These are phyloP conservation scores for Komagataella mondaviorum DNA, from an alignment of 805 yeast genomes.

Conservation along the genomic window DNA sequence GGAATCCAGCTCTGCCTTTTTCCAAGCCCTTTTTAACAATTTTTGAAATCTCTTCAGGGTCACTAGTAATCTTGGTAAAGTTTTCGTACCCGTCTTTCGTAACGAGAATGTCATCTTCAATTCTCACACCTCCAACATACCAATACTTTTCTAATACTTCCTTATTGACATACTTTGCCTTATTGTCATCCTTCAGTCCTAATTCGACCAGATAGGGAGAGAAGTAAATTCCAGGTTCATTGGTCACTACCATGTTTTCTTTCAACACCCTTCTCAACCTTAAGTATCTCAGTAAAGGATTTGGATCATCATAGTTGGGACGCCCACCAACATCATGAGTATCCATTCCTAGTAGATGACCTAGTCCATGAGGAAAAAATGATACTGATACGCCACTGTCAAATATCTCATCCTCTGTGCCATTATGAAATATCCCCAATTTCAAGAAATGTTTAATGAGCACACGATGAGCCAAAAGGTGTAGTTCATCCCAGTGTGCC, in stretches of 20 bases:
- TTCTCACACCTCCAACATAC: slow-evolving; percentile 94
- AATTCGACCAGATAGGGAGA: slow-evolving; percentile 69
- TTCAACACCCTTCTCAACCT: slow-evolving; percentile 66
- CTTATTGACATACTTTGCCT: slow-evolving; percentile 44
- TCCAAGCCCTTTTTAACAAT: slow-evolving; percentile 62
- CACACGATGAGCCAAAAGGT: slow-evolving; percentile 64
- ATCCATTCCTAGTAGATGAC: slow-evolving; percentile 88
- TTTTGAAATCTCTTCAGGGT: slow-evolving; percentile 67
- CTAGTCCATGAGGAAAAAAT: slow-evolving; percentile 93
- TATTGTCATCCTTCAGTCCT: slow-evolving; percentile 34
- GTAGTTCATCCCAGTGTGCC: slow-evolving; percentile 74
- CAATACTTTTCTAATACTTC: slow-evolving; percentile 63
- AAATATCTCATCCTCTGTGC: slow-evolving; percentile 48
- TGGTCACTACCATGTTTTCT: slow-evolving; percentile 77
- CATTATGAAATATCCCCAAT: slow-evolving; percentile 61
- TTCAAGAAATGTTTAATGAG: slow-evolving; percentile 57
- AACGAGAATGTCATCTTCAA: slow-evolving; percentile 84
- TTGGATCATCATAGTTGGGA: slow-evolving; percentile 75
- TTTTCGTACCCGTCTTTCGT: slow-evolving; percentile 70
- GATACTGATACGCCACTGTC: slow-evolving; percentile 59
- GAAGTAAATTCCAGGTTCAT: slow-evolving; percentile 93
- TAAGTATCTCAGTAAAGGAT: slow-evolving; percentile 63
- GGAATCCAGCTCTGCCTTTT: slow-evolving; percentile 54
- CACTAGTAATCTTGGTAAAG: slow-evolving; percentile 71
- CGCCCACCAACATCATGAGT: slow-evolving; percentile 93